phyloP scores from a whole-genome alignment of 768 basidiomycete genomes.

The Pleurotus cornucopiae region DNA sequence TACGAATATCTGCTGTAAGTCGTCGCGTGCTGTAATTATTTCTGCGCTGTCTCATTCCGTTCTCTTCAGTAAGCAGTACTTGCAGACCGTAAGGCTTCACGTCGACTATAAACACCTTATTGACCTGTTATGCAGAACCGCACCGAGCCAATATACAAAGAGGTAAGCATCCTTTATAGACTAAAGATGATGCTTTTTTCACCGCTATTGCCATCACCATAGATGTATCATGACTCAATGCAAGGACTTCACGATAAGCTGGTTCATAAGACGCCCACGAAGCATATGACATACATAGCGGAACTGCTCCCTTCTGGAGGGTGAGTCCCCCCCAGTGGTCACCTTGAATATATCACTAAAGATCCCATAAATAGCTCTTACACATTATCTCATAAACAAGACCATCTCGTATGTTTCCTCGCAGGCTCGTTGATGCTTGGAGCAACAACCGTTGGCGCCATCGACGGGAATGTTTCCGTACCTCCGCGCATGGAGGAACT shows the following conservation, averaged over 20 bases:
- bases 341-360: not conserved
- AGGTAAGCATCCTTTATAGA: constrained; percentile 29
- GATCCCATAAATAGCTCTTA: not conserved
- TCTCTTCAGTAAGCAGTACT: constrained; percentile 44
- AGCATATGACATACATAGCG: constrained; percentile 67
- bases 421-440: constrained; percentile 91
- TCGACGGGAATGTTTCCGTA: constrained; percentile 49
- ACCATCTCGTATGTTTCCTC: constrained; percentile 94
- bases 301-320: constrained; percentile 83
- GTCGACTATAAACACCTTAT: not conserved
- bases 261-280: constrained; percentile 43
- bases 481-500: constrained; percentile 64
- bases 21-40: not conserved
- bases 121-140: constrained; percentile 32
- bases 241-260: constrained; percentile 60
- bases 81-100: constrained; percentile 50
- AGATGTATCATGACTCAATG: constrained; percentile 78
- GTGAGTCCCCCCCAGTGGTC: constrained; percentile 39
- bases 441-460: constrained; percentile 63
- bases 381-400: constrained; percentile 75
- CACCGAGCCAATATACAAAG: constrained; percentile 57
- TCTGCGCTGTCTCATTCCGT: not conserved
- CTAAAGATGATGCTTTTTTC: constrained; percentile 10
- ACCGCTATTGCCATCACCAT: not conserved
- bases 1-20: constrained; percentile 71